Evolutionary conservation across 2,329 filamentous ascomycete species (phyloP).

Genomic region (Fusarium continuum): DNA sequence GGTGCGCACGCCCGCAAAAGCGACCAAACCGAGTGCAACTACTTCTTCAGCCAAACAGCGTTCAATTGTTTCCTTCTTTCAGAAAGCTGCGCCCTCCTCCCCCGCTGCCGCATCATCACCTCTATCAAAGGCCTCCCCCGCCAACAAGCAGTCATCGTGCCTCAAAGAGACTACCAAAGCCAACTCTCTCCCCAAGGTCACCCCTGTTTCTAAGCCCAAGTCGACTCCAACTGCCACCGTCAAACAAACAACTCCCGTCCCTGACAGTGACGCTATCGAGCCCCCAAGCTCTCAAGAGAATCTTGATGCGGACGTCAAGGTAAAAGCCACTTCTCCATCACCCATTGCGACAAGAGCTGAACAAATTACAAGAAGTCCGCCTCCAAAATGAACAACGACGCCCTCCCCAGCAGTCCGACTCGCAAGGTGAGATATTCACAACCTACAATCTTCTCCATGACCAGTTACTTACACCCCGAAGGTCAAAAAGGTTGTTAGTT

Average conservation of each 20-base stretch:
- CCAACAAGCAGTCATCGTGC: constrained; percentile 47
- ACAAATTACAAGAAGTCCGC: constrained; percentile 52
- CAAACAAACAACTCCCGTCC: constrained; percentile 71
- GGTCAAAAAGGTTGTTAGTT: constrained; percentile 72
- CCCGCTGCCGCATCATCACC: constrained; percentile 47
- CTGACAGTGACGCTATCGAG: constrained; percentile 80
- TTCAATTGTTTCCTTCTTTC: constrained; percentile 57
- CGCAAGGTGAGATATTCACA: constrained; percentile 69
- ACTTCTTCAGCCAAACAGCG: constrained; percentile 53
- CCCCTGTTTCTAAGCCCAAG: constrained; percentile 49
- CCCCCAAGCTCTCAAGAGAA: constrained; percentile 76
- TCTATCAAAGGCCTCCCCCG: constrained; percentile 47
- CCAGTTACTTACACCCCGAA: constrained; percentile 38
- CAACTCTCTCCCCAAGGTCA: constrained; percentile 55
- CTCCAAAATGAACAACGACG: constrained; percentile 15
- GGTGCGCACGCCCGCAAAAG: constrained; percentile 49
- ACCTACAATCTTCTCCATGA: no score
- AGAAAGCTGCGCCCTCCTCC: constrained; percentile 51
- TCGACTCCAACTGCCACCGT: constrained; percentile 45
- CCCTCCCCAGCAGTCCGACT: constrained; percentile 72
- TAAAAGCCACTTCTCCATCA: constrained; percentile 23
- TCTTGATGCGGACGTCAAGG: constrained; percentile 50
- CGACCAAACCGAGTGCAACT: constrained; percentile 41
- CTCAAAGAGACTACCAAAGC: constrained; percentile 55
- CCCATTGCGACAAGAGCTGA: constrained; percentile 46